These are phyloP conservation scores for Pseudocercospora pini-densiflorae DNA, from an alignment of 2,329 filamentous ascomycete genomes.

Conservation along the genomic window DNA sequence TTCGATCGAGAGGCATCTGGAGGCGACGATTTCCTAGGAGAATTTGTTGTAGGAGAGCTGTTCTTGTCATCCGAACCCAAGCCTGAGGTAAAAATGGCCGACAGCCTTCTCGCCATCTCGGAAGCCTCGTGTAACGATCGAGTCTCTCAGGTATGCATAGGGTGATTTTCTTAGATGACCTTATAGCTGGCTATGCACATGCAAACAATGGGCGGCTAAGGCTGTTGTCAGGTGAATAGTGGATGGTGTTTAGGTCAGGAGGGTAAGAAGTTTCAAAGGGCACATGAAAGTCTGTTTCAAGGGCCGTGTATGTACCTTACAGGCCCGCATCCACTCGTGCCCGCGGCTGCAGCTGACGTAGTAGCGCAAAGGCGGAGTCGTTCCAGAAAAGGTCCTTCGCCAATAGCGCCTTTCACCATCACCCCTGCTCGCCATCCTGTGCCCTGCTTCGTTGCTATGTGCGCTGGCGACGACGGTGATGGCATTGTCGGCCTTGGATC, in stretches of 20 bases:
- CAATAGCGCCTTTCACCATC: constrained; percentile 2
- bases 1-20: constrained; percentile 23
- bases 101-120: constrained; percentile 30
- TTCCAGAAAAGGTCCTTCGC: constrained; percentile 3
- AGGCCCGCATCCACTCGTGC: not conserved
- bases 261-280: constrained; percentile 1
- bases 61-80: constrained; percentile 27
- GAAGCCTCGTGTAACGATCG: not conserved
- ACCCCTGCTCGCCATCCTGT: not conserved
- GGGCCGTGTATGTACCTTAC: constrained; percentile 3
- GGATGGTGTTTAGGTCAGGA: not conserved
- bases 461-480: not conserved
- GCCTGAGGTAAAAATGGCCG: constrained; percentile 28
- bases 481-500: not conserved
- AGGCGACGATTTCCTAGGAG: constrained; percentile 24
- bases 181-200: not conserved
- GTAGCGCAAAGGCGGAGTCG: constrained; percentile 5
- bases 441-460: constrained; percentile 3
- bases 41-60: constrained; percentile 14
- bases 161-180: not conserved
- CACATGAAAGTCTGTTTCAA: constrained; percentile 8
- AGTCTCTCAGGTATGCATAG: not conserved
- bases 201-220: not conserved
- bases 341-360: constrained; percentile 6
- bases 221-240: constrained; percentile 2